Conservation (phyloP, 495 filamentous ascomycete genomes). For the Aspergillus olivimuriae region DNA sequence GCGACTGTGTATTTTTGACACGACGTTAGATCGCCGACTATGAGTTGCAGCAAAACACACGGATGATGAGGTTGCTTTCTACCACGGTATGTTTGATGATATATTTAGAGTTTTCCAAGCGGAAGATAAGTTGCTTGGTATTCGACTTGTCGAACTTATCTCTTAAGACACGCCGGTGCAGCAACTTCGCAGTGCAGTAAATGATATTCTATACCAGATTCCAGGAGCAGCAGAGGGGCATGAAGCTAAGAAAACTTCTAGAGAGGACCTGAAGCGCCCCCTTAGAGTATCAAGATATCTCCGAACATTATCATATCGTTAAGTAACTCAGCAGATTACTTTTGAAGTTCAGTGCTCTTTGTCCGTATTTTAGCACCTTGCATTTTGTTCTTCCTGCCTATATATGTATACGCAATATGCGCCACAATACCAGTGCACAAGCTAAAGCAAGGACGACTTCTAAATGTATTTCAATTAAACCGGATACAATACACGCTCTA, state of each 20-base stretch:
- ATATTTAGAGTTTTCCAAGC: neutral
- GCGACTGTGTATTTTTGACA: neutral
- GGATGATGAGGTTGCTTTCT: neutral
- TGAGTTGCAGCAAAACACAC: neutral
- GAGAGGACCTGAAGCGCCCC: no score
- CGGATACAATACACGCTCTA: no score
- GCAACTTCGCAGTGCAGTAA: neutral
- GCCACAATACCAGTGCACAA: no score
- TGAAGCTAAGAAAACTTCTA: no score
- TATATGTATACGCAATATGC: no score
- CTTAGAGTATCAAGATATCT: no score
- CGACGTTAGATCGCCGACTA: neutral
- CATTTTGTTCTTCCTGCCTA: no score
- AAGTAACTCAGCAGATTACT: no score
- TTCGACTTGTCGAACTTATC: neutral
- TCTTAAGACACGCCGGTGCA: neutral
- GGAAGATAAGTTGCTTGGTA: neutral
- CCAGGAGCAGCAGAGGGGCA: neutral
- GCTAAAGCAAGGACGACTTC: no score
- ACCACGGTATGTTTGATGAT: neutral
- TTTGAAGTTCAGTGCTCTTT: no score
- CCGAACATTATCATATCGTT: no score
- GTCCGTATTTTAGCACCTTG: slow-evolving; percentile 9
- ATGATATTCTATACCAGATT: neutral
- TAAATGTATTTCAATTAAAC: no score